phyloP scores from a whole-genome alignment of 768 basidiomycete genomes.

The Tricholoma terreum region DNA sequence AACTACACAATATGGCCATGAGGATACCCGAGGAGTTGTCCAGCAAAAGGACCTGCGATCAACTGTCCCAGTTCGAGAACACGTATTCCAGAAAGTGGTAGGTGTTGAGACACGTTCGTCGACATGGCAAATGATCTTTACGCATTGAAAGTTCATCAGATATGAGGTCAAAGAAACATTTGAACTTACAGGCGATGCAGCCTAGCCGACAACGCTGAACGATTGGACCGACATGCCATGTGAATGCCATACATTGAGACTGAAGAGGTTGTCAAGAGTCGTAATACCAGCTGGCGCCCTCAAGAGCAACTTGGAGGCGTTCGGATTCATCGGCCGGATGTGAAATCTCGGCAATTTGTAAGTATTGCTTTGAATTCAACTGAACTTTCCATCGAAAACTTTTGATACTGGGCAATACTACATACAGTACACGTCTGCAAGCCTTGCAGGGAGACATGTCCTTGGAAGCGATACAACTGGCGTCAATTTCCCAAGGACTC shows the following conservation, averaged over 20 bases:
- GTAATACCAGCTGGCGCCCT: not conserved
- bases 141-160: not conserved
- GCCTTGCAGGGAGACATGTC: no score
- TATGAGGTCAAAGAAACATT: no score
- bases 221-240: not conserved
- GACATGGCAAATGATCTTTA: constrained; percentile 13
- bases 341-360: no score
- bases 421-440: no score
- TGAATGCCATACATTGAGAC: not conserved
- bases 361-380: no score
- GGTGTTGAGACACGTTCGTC: constrained; percentile 25
- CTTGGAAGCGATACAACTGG: no score
- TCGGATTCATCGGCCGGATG: no score
- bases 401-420: no score
- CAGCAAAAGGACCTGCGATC: constrained; percentile 71
- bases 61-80: constrained; percentile 70
- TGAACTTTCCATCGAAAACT: no score
- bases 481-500: no score
- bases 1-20: not conserved
- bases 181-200: not conserved
- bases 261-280: not conserved
- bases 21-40: constrained; percentile 64
- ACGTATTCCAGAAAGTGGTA: constrained; percentile 61
- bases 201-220: not conserved
- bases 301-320: no score